These are phyloP conservation scores for Erodium maritimum DNA, from an alignment of 345 rosid species.

Conservation along the genomic window DNA sequence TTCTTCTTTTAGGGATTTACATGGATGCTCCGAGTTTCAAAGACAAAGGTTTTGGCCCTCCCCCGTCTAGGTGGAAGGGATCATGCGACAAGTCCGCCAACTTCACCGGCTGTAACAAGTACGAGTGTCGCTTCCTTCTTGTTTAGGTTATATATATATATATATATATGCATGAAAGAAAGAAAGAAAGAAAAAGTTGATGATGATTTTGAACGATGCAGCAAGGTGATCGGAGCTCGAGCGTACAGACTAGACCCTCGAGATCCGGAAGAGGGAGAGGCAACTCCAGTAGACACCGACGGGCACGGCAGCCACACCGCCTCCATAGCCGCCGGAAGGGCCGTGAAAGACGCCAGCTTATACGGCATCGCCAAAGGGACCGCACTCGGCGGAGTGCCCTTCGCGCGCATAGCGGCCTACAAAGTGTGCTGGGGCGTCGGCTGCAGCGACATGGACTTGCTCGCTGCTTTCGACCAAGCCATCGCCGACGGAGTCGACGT, in stretches of 20 bases:
- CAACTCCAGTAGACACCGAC: conserved; percentile 44
- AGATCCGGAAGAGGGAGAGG: neutral
- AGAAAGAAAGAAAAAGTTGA: no score
- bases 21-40: conserved; percentile 31
- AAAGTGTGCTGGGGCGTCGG: conserved; percentile 67
- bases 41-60: conserved; percentile 25
- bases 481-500: conserved; percentile 73
- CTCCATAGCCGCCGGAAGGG: conserved; percentile 50
- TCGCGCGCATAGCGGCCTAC: conserved; percentile 74
- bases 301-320: conserved; percentile 89
- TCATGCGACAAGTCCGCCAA: conserved; percentile 47
- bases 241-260: conserved; percentile 25
- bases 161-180: no score
- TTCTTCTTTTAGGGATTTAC: conserved; percentile 29
- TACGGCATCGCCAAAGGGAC: conserved; percentile 65
- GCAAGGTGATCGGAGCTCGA: conserved; percentile 77
- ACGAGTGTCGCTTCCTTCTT: conserved; percentile 6
- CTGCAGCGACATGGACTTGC: conserved; percentile 56
- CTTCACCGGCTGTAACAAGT: conserved; percentile 85
- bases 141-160: no score
- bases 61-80: conserved; percentile 71
- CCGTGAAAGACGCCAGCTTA: conserved; percentile 45
- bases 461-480: conserved; percentile 81
- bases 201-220: no score
- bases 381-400: conserved; percentile 73